These are phyloP conservation scores for Pseudopediastrum boryanum DNA, from an alignment of 139 green algal genomes.

Conservation along the genomic window DNA sequence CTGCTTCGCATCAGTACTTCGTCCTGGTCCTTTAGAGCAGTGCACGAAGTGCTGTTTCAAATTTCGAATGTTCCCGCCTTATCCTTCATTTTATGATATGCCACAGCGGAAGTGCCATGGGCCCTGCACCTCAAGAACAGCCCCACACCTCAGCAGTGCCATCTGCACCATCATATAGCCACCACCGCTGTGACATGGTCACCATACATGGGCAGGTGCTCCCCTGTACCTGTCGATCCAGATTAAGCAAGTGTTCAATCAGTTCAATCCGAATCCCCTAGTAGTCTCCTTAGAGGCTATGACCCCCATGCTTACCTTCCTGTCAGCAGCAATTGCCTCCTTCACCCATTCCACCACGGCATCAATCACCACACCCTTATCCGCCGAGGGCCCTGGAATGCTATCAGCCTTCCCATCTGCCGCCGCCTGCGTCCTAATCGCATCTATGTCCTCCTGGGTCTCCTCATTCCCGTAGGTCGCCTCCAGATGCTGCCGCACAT, in stretches of 20 bases:
- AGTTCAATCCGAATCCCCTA: constrained; percentile 38
- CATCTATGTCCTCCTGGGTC: constrained; percentile 70
- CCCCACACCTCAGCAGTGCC: too few species aligned
- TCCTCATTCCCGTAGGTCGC: constrained; percentile 62
- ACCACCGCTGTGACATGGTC: too few species aligned
- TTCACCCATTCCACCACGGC: constrained; percentile 66
- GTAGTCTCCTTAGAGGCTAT: constrained; percentile 73
- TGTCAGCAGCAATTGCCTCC: constrained; percentile 75
- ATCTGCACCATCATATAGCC: too few species aligned
- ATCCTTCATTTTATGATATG: too few species aligned
- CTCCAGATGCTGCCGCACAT: constrained; percentile 69
- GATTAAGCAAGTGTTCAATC: neutral
- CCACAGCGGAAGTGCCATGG: too few species aligned
- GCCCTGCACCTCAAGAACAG: too few species aligned
- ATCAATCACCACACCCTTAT: constrained; percentile 51
- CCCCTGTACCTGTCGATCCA: too few species aligned
- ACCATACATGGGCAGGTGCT: too few species aligned
- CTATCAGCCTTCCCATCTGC: constrained; percentile 24
- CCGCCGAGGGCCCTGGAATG: constrained; percentile 1
- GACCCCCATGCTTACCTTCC: constrained; percentile 62
- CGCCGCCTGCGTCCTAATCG: constrained; percentile 56
- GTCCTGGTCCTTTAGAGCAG: too few species aligned
- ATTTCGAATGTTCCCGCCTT: too few species aligned
- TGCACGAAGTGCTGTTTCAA: too few species aligned
- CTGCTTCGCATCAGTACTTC: too few species aligned